Conservation (phyloP, 2,329 filamentous ascomycete species). For the Tolypocladium cylindrosporum region DNA sequence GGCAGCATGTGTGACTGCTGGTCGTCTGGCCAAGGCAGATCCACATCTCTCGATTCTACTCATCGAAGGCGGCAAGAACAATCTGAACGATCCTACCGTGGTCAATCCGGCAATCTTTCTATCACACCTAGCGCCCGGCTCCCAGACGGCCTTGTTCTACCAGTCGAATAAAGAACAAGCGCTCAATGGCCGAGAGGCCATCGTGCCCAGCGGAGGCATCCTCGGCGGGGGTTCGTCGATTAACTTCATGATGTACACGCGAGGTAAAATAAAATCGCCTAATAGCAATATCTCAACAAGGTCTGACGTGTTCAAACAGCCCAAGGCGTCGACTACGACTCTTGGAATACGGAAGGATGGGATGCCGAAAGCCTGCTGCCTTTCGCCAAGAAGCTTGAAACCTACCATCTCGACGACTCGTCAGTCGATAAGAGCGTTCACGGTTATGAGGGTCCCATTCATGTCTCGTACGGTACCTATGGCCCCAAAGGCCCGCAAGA, state of each 20-base stretch:
- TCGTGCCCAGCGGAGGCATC: constrained; percentile 14
- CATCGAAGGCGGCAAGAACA: constrained; percentile 17
- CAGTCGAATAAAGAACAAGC: constrained; percentile 11
- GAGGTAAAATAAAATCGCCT: constrained; percentile 5
- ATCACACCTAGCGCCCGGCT: constrained; percentile 9
- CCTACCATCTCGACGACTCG: constrained; percentile 30
- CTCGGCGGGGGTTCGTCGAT: constrained; percentile 23
- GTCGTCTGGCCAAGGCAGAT: constrained; percentile 14
- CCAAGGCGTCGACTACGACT: constrained; percentile 20
- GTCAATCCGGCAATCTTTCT: constrained; percentile 12
- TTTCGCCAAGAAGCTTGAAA: constrained; percentile 38
- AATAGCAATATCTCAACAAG: neutral
- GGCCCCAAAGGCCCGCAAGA: constrained; percentile 27
- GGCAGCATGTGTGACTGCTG: constrained; percentile 15
- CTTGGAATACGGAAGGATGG: constrained; percentile 24
- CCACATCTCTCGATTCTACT: constrained; percentile 15
- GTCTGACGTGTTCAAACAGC: constrained; percentile 3
- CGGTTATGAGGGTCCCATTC: constrained; percentile 43
- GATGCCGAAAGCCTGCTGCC: constrained; percentile 19
- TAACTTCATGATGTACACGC: constrained; percentile 21
- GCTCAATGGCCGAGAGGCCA: constrained; percentile 11
- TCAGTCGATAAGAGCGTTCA: constrained; percentile 32
- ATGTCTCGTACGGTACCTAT: constrained; percentile 42
- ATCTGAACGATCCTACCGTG: constrained; percentile 14
- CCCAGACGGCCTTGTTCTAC: constrained; percentile 12